phyloP scores from a whole-genome alignment of 495 filamentous ascomycete species.

The Rhypophila decipiens region DNA sequence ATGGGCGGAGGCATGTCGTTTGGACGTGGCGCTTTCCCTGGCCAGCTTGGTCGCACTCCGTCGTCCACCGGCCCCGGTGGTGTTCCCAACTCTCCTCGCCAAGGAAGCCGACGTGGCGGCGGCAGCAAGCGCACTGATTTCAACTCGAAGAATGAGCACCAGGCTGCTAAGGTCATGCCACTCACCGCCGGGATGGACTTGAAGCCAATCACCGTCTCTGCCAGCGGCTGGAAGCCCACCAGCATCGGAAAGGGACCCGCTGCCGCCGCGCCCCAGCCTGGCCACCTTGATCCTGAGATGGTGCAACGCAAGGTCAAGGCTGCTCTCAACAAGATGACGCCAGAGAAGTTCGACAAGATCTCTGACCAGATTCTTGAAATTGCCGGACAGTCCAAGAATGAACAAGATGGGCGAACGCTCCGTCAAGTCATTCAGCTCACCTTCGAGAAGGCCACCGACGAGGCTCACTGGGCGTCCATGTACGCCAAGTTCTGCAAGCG shows the following conservation, averaged over 20 bases:
- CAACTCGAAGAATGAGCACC: constrained; percentile 50
- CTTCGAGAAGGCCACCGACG: constrained; percentile 98
- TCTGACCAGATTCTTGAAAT: constrained; percentile 88
- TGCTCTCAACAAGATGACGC: constrained; percentile 98
- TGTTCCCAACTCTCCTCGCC: constrained; percentile 43
- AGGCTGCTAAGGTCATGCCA: constrained; percentile 76
- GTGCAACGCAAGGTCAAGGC: constrained; percentile 99
- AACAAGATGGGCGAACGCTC: constrained; percentile 87
- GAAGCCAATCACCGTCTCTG: constrained; percentile 64
- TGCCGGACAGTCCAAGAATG: constrained; percentile 89
- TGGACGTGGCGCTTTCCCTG: constrained; percentile 50
- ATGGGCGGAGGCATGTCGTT: constrained; percentile 31
- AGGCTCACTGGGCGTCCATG: constrained; percentile 98
- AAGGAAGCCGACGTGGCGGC: constrained; percentile 48
- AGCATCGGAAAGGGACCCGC: constrained; percentile 48
- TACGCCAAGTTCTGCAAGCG: constrained; percentile 98
- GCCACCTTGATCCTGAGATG: constrained; percentile 77
- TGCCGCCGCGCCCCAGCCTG: constrained; percentile 39
- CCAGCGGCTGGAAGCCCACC: constrained; percentile 84
- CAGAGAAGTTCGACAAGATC: constrained; percentile 97
- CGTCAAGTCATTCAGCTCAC: constrained; percentile 97
- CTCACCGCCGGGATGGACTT: constrained; percentile 74
- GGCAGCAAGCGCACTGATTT: constrained; percentile 60
- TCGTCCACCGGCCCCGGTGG: constrained; percentile 40
- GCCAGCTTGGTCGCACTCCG: constrained; percentile 42